Evolutionary conservation across 495 filamentous ascomycete genomes (phyloP), one percentile per base, ranked within the genome.

Genomic region (Niebla homalea): DNA sequence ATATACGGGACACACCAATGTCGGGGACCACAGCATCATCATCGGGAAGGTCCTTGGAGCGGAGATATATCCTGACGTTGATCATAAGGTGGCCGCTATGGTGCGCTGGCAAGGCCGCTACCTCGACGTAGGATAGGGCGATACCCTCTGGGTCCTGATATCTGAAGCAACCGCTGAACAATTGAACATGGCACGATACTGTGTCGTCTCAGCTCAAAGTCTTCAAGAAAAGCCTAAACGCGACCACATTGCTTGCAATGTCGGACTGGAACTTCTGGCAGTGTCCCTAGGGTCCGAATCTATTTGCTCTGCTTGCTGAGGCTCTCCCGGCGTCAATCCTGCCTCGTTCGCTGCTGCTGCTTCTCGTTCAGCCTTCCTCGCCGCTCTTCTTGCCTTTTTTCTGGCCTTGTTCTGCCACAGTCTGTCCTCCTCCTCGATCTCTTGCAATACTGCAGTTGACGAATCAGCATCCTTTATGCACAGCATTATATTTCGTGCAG

Each of bases 341-440:
- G 19, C 22, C 19, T 40, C 43, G 6, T 35, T 39, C 6, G 52
- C 22, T 36, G 36, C 5, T n/a, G 14, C 36, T 16, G 46, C 36
- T 14, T 25, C 48, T 36, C 59, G 53, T 48, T 54, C 51, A 5
- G 52, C 52, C 10, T 58, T 62, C 43, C 56, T 58, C 39, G 41
- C 53, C 36, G 61, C 61, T 43, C 58, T 64, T 32, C 55, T 41
- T 54, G 65, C 62, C 46, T 46, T 52, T 53, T 57, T 64, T 47
- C 58, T 62, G 32, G 66, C 61, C 40, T 60, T 62, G 18, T 43
- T 36, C 45, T 77, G 71, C 71, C 82, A 85, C 14, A 77, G 58
- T 7, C 71, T 69, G 57, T 93, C 84, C 58, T 89, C 87, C 25
- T 76, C 71, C 61, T 89, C 87, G 51, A 97, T 80, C 59, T 95